A percentile compares a stretch with the other conserved stretches of the same genome.
Evolutionary conservation across 2,329 filamentous ascomycete genomes (phyloP).

Genomic region (Falciphora oryzae): DNA sequence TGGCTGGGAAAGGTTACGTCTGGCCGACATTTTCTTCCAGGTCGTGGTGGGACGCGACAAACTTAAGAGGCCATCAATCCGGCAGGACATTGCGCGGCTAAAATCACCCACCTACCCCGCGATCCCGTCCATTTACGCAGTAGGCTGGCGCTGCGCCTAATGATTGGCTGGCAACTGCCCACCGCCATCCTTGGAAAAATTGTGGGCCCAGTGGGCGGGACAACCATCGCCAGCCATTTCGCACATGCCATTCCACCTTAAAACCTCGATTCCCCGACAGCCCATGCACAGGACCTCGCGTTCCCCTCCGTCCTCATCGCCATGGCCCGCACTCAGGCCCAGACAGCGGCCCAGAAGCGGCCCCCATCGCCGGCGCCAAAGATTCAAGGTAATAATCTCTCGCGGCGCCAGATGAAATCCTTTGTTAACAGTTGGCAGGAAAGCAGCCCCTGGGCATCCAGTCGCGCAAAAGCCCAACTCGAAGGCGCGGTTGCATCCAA

Average conservation of each 20-base stretch:
- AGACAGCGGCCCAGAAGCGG: constrained; percentile 4
- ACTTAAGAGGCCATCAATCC: too few species aligned
- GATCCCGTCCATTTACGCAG: too few species aligned
- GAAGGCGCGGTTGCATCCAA: background rate
- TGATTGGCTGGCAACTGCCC: background rate
- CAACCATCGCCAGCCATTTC: background rate
- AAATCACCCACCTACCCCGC: too few species aligned
- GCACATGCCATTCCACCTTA: background rate
- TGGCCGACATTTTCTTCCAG: too few species aligned
- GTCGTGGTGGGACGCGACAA: too few species aligned
- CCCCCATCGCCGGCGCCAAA: background rate
- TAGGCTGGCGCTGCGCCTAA: too few species aligned
- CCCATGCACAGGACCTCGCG: background rate
- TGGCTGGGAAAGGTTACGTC: too few species aligned
- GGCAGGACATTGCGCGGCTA: too few species aligned
- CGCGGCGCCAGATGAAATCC: background rate
- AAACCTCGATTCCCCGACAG: constrained; percentile 1
- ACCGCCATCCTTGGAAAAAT: too few species aligned
- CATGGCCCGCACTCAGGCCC: background rate
- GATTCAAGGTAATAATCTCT: constrained; percentile 7
- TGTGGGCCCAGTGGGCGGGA: constrained; percentile 3
- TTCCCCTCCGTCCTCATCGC: constrained; percentile 1
- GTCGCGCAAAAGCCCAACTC: constrained; percentile 2
- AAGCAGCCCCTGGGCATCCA: background rate
- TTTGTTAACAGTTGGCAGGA: background rate